A percentile compares a stretch with the other conserved stretches of the same genome.
phyloP scores from a whole-genome alignment of 257 asterid species.

The Vinca minor region DNA sequence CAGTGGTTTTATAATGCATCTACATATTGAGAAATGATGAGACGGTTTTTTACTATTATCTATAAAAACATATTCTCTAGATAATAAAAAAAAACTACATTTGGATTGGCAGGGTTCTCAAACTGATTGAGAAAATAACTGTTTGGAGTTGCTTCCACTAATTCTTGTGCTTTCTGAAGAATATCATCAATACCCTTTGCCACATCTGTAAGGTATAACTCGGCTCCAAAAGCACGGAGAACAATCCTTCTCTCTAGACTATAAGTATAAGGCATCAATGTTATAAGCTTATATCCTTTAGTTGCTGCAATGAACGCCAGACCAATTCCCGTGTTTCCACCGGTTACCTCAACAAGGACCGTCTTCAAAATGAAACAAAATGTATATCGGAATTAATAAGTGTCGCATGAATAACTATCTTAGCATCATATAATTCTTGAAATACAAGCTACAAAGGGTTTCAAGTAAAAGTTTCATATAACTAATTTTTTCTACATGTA shows the following conservation, averaged over 20 bases:
- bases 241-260: constrained; percentile 40
- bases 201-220: constrained; percentile 25
- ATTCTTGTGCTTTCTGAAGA: constrained; percentile 28
- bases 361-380: constrained; percentile 22
- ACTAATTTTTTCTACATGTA: not conserved
- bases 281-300: constrained; percentile 36
- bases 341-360: constrained; percentile 34
- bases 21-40: constrained; percentile 11
- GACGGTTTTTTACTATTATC: not conserved
- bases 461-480: not conserved
- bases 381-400: not conserved
- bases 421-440: not conserved
- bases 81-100: constrained; percentile 23
- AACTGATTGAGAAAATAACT: constrained; percentile 30
- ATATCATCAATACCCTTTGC: constrained; percentile 28
- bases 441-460: no score
- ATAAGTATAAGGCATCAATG: constrained; percentile 31
- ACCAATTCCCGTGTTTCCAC: constrained; percentile 48
- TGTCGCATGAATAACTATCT: not conserved
- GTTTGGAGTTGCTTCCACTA: constrained; percentile 29
- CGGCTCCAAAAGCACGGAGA: constrained; percentile 41
- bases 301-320: constrained; percentile 39
- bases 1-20: constrained; percentile 47
- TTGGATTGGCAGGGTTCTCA: constrained; percentile 42
- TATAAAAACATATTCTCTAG: not conserved